These are phyloP conservation scores for Adansonia gregorii DNA, from an alignment of 441 rosid species.

Conservation along the genomic window DNA sequence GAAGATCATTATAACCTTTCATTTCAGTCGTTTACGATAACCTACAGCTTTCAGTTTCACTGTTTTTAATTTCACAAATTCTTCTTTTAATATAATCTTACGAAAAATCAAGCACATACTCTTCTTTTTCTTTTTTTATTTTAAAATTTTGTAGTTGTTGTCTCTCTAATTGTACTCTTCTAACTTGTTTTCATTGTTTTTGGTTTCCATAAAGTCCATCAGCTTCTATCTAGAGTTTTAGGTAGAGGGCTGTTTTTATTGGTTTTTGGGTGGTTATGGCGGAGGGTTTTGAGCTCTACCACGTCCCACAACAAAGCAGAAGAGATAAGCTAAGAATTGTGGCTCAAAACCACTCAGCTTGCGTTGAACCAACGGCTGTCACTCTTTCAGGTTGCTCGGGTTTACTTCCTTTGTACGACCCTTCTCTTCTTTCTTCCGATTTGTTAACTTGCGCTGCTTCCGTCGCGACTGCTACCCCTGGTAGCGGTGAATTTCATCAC, in stretches of 20 bases:
- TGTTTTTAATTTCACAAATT: constrained; percentile 31
- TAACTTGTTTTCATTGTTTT: not conserved
- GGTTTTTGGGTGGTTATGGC: constrained; percentile 45
- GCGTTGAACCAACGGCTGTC: constrained; percentile 28
- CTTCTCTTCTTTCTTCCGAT: constrained; percentile 56
- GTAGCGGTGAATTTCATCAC: constrained; percentile 27
- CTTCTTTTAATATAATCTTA: not conserved
- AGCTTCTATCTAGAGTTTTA: constrained; percentile 11
- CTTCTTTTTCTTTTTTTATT: not conserved
- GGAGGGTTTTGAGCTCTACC: constrained; percentile 71
- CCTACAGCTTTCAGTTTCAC: constrained; percentile 48
- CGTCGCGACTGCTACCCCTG: not conserved
- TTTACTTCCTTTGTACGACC: constrained; percentile 50
- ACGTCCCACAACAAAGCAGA: constrained; percentile 77
- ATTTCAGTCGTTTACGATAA: constrained; percentile 41
- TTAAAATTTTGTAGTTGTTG: not conserved
- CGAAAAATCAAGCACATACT: not conserved
- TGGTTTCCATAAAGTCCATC: not conserved
- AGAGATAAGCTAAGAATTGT: constrained; percentile 67
- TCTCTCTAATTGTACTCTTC: not conserved
- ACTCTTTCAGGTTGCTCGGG: constrained; percentile 40
- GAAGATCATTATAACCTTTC: constrained; percentile 50
- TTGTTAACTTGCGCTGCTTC: constrained; percentile 38
- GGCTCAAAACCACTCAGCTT: constrained; percentile 46
- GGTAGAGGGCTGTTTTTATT: not conserved